Conservation (phyloP, 345 rosid species). For the Sisymbrium irio region DNA sequence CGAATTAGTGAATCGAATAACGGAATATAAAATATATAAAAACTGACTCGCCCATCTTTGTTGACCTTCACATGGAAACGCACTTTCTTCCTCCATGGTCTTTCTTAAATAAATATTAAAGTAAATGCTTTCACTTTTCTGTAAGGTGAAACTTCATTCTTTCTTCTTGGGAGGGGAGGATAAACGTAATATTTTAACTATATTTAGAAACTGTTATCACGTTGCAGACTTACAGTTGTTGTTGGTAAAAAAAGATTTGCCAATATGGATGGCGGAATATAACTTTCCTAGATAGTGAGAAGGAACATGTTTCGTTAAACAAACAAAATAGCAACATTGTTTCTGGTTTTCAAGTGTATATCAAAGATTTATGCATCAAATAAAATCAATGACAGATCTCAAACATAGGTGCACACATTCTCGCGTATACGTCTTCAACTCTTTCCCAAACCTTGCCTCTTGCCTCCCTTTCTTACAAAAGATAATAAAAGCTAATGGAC, state of each 20-base stretch:
- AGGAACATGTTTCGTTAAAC: not conserved
- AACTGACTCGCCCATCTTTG: not conserved
- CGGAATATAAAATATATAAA: not conserved
- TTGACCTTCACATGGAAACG: constrained; percentile 9
- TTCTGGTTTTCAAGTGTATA: not conserved
- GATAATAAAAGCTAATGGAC: not conserved
- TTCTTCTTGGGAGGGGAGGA: not conserved
- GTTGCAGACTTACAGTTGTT: too few species aligned
- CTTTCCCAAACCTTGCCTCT: not conserved
- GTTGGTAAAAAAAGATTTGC: not conserved
- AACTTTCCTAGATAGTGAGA: not conserved
- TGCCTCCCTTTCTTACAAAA: not conserved
- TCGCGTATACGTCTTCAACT: constrained; percentile 13
- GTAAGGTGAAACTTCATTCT: not conserved
- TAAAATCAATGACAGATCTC: not conserved
- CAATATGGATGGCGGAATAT: not conserved
- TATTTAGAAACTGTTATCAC: too few species aligned
- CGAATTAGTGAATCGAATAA: not conserved
- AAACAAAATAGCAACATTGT: not conserved
- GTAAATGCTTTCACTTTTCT: not conserved
- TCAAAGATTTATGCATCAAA: not conserved
- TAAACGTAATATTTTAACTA: not conserved
- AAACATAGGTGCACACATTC: not conserved
- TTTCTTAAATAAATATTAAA: not conserved
- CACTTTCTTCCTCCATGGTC: constrained; percentile 8